Percentiles rank a stretch among this genome's conserved stretches.
Evolutionary conservation across 495 filamentous ascomycete genomes (phyloP).

Genomic region (Neurospora intermedia): DNA sequence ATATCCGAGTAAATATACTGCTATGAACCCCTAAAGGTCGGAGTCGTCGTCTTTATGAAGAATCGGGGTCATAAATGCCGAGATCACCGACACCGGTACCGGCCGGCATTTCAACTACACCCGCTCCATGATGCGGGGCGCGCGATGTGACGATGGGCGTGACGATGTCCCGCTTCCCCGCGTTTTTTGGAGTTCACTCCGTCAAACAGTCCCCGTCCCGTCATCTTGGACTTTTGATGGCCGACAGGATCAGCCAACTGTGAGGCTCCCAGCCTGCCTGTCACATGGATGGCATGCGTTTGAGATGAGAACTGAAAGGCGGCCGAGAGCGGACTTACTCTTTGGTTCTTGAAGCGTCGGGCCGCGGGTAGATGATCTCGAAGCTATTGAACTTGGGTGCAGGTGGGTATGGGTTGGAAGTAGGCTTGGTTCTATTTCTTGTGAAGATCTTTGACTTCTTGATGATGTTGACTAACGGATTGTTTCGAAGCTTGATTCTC

Average conservation of each 20-base stretch:
- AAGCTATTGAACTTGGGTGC: not conserved
- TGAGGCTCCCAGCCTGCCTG: not conserved
- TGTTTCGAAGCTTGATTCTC: not conserved
- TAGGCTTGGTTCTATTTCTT: not conserved
- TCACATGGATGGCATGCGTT: not conserved
- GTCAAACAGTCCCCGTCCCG: not conserved
- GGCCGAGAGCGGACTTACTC: not conserved
- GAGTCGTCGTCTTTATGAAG: not conserved
- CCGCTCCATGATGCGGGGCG: not conserved
- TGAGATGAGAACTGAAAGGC: not conserved
- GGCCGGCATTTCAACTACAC: not conserved
- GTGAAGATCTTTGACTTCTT: not conserved
- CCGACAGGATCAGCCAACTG: not conserved
- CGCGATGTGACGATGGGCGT: not conserved
- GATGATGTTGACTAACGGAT: not conserved
- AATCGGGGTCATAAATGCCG: not conserved
- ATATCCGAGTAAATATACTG: too few species aligned
- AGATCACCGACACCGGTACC: not conserved
- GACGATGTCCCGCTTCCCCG: not conserved
- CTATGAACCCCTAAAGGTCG: not conserved
- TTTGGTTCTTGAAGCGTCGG: not conserved
- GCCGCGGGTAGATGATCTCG: not conserved
- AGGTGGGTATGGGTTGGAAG: not conserved
- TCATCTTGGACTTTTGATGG: not conserved
- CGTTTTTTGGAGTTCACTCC: not conserved